Percentiles rank a stretch among this genome's conserved stretches.
phyloP scores from a whole-genome alignment of 2,329 filamentous ascomycete genomes.

The Purpureocillium takamizusanense region DNA sequence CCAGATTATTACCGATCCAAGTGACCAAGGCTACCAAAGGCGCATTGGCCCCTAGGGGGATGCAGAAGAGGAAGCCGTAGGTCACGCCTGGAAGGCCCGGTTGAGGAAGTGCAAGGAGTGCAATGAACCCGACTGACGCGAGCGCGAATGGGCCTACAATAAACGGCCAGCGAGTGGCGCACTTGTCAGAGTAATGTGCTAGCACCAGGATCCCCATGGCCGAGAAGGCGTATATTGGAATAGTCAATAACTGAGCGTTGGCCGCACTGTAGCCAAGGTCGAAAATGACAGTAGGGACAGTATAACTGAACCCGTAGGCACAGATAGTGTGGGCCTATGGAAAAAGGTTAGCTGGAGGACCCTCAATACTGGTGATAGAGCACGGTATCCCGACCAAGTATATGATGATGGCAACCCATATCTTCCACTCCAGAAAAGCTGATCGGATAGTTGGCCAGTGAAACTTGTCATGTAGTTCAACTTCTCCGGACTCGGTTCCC shows the following conservation, averaged over 20 bases:
- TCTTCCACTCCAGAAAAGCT: conserved; percentile 3
- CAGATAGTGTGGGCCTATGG: not conserved
- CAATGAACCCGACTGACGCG: conserved; percentile 54
- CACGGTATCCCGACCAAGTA: too few relatives aligned
- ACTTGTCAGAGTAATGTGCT: conserved; percentile 21
- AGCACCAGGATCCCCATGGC: conserved; percentile 19
- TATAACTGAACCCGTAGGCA: conserved; percentile 17
- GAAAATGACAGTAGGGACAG: conserved; percentile 24
- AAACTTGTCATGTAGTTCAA: not conserved
- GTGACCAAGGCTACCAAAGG: conserved; percentile 8
- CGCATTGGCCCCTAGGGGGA: conserved; percentile 55
- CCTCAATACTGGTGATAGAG: too few relatives aligned
- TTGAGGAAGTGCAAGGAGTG: too few relatives aligned
- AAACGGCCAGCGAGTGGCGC: conserved; percentile 42
- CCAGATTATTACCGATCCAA: conserved; percentile 52
- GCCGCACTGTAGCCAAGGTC: conserved; percentile 27
- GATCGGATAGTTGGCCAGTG: conserved; percentile 3
- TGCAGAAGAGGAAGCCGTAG: conserved; percentile 65
- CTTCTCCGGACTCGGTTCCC: too few relatives aligned
- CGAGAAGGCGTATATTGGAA: conserved; percentile 16
- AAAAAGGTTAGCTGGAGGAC: too few relatives aligned
- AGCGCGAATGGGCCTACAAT: conserved; percentile 53
- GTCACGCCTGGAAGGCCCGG: conserved; percentile 13
- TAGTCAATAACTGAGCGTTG: conserved; percentile 32
- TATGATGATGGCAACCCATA: not conserved